These are phyloP conservation scores for Cyanidium caldarium DNA, from an alignment of 23 red algal species.

Conservation along the genomic window DNA sequence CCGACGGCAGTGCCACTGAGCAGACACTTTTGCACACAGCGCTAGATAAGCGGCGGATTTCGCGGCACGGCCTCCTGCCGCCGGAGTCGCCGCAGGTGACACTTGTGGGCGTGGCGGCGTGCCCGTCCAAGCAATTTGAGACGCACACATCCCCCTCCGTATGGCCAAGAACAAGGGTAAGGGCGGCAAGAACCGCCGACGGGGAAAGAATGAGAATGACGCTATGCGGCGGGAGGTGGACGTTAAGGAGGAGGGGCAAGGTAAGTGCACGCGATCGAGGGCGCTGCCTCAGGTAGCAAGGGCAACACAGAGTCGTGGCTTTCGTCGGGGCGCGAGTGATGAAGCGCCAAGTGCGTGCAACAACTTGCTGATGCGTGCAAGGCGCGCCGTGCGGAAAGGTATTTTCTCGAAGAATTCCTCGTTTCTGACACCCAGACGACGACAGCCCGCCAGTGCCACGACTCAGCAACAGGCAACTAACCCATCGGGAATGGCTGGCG, in stretches of 20 bases:
- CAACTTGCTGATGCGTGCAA: background rate
- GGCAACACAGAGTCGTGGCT: too few relatives aligned
- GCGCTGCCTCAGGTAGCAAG: background rate
- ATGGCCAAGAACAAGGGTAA: constrained; percentile 99
- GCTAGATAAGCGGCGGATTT: too few relatives aligned
- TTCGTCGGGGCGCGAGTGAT: background rate
- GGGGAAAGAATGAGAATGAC: constrained; percentile 99
- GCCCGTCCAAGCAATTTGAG: too few relatives aligned
- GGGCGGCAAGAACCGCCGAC: constrained; percentile 94
- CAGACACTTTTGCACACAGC: too few relatives aligned
- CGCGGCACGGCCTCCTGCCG: too few relatives aligned
- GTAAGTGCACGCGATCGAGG: constrained; percentile 24
- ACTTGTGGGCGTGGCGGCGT: too few relatives aligned
- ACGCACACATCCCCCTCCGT: background rate
- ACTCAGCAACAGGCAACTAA: too few relatives aligned
- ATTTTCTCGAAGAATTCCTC: constrained; percentile 5
- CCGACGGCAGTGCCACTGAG: too few relatives aligned
- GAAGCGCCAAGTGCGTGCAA: background rate
- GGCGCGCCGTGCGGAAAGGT: too few relatives aligned
- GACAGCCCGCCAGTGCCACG: background rate
- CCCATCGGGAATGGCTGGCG: too few relatives aligned
- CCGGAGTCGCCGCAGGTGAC: too few relatives aligned
- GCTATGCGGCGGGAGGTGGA: constrained; percentile 86
- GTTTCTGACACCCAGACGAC: background rate
- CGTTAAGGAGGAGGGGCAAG: constrained; percentile 95